Evolutionary conservation across 768 basidiomycete species (phyloP).

Genomic region (Nidularia sp.): DNA sequence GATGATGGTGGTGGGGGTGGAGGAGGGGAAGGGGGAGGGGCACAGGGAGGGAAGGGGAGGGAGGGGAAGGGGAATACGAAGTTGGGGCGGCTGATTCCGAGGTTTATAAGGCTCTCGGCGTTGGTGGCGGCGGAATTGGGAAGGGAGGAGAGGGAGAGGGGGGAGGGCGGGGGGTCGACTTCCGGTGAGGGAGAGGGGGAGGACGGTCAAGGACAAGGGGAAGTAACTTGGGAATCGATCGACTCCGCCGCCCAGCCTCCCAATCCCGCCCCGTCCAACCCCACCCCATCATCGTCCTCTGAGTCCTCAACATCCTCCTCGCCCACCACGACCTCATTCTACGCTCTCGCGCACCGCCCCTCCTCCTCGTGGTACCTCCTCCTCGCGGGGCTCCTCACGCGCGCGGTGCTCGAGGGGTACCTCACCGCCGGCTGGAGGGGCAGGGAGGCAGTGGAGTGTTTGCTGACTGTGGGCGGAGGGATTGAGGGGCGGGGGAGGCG

Average conservation of each 20-base stretch:
- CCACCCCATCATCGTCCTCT: no score
- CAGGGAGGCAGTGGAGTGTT: constrained; percentile 59
- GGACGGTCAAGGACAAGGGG: constrained; percentile 12
- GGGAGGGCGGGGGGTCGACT: constrained; percentile 28
- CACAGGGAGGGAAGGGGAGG: constrained; percentile 16
- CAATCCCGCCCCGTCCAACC: background rate
- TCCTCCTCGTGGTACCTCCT: constrained; percentile 82
- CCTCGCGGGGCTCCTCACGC: constrained; percentile 69
- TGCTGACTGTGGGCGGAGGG: constrained; percentile 70
- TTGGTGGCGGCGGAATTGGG: constrained; percentile 76
- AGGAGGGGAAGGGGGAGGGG: constrained; percentile 21
- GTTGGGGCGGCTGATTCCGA: constrained; percentile 60
- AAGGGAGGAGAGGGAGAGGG: constrained; percentile 54
- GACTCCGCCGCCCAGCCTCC: background rate
- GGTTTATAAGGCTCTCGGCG: constrained; percentile 76
- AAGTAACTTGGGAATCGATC: constrained; percentile 7
- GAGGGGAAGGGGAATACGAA: constrained; percentile 48
- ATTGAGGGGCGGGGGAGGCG: constrained; percentile 16
- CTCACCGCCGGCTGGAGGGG: constrained; percentile 80
- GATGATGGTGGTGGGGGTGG: constrained; percentile 39
- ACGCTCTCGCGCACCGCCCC: constrained; percentile 50
- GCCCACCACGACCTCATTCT: background rate
- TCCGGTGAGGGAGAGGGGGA: constrained; percentile 18
- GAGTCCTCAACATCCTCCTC: background rate
- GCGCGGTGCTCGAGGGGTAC: constrained; percentile 85